Conservation (phyloP, 2,329 filamentous ascomycete species). For the Fusarium coffeatum region DNA sequence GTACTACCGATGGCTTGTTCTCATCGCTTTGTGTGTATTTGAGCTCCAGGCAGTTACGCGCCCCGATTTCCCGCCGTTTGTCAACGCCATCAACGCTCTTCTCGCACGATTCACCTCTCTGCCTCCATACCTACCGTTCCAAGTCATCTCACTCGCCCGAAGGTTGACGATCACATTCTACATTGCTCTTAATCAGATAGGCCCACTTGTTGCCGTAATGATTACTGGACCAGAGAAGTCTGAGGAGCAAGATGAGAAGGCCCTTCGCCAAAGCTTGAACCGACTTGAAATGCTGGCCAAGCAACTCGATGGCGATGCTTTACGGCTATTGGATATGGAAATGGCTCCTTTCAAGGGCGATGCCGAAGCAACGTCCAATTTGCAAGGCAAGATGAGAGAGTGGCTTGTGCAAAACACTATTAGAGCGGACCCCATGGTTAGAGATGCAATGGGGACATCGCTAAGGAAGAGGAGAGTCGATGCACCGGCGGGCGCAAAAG, state of each 20-base stretch:
- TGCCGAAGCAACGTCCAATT: constrained; percentile 67
- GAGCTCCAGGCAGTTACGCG: constrained; percentile 69
- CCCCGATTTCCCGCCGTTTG: constrained; percentile 61
- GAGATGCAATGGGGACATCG: constrained; percentile 78
- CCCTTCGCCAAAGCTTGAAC: constrained; percentile 71
- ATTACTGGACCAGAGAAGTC: constrained; percentile 43
- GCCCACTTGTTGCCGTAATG: constrained; percentile 68
- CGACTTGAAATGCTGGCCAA: constrained; percentile 71
- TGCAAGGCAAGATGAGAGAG: constrained; percentile 78
- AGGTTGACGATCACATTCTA: constrained; percentile 82
- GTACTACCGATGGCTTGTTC: constrained; percentile 73
- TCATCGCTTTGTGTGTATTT: constrained; percentile 65
- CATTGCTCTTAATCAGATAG: constrained; percentile 85
- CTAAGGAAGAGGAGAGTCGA: constrained; percentile 71
- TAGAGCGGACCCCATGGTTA: constrained; percentile 81
- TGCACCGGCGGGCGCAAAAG: constrained; percentile 70
- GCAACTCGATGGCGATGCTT: constrained; percentile 75
- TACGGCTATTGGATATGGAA: constrained; percentile 79
- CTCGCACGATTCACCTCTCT: constrained; percentile 56
- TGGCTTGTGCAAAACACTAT: constrained; percentile 91
- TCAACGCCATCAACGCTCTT: constrained; percentile 60
- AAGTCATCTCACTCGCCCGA: constrained; percentile 79
- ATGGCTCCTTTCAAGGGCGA: constrained; percentile 85
- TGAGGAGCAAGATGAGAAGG: constrained; percentile 58
- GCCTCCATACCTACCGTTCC: constrained; percentile 83